phyloP scores from a whole-genome alignment of 73 alveolate species.

The Blepharisma stoltei region DNA sequence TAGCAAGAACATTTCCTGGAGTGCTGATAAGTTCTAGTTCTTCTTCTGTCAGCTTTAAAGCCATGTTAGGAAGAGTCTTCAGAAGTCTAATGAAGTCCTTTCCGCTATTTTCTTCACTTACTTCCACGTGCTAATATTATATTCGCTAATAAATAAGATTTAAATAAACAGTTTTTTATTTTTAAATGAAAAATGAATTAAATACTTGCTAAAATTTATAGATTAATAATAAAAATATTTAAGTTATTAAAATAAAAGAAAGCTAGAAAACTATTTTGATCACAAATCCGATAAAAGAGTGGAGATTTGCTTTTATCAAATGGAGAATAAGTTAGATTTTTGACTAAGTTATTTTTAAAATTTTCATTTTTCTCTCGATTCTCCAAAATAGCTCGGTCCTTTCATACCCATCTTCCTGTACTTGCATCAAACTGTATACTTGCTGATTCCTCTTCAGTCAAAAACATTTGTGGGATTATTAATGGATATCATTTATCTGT shows the following conservation, averaged over 20 bases:
- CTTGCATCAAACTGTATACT: background rate
- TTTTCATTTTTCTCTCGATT: background rate
- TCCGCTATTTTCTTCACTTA: background rate
- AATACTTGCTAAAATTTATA: too few species aligned
- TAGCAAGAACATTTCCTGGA: conserved; percentile 59
- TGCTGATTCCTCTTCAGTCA: background rate
- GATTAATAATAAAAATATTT: too few species aligned
- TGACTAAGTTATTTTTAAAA: background rate
- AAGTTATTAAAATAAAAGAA: too few species aligned
- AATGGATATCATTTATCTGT: background rate
- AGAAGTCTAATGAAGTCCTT: conserved; percentile 36
- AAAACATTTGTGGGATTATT: background rate
- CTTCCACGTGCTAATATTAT: too few species aligned
- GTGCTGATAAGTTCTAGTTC: conserved; percentile 59
- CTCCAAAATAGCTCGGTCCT: background rate
- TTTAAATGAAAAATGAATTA: too few species aligned
- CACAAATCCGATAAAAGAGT: too few species aligned
- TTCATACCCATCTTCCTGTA: background rate
- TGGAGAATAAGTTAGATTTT: too few species aligned
- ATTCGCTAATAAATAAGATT: too few species aligned
- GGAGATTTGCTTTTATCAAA: too few species aligned
- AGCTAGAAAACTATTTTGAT: too few species aligned
- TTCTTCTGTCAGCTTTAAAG: conserved; percentile 47
- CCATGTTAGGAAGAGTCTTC: conserved; percentile 45
- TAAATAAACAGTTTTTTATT: too few species aligned